These are phyloP conservation scores for Vitis rotundifolia DNA, from an alignment of 164 flowering plant genomes.

Conservation along the genomic window DNA sequence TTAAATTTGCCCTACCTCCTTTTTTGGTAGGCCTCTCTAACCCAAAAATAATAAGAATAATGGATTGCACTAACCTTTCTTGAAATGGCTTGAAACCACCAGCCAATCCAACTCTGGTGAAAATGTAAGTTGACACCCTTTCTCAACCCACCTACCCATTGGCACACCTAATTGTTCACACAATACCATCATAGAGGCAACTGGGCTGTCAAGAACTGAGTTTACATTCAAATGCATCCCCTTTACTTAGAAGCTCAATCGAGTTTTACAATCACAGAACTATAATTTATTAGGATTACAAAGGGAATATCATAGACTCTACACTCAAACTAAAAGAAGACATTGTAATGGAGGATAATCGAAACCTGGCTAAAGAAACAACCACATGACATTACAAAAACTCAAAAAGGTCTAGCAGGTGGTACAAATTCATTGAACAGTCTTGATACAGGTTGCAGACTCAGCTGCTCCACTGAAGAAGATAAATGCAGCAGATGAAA, in stretches of 20 bases:
- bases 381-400: constrained; percentile 32
- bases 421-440: constrained; percentile 28
- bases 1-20: not conserved
- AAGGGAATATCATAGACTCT: too few species aligned
- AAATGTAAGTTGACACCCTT: not conserved
- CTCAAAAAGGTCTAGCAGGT: constrained; percentile 25
- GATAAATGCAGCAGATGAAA: constrained; percentile 14
- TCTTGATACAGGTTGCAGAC: constrained; percentile 19
- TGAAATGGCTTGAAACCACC: constrained; percentile 29
- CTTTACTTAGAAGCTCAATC: too few species aligned
- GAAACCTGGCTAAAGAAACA: not conserved
- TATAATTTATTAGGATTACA: not conserved
- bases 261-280: not conserved
- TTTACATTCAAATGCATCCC: too few species aligned
- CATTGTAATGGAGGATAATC: not conserved
- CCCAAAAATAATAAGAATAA: not conserved
- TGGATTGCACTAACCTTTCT: constrained; percentile 8
- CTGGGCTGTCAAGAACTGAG: too few species aligned
- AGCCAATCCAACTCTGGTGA: constrained; percentile 14
- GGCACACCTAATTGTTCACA: too few species aligned
- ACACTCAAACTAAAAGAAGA: not conserved
- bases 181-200: too few species aligned
- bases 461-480: constrained; percentile 21
- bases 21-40: not conserved
- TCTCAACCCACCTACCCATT: constrained; percentile 1